Base-by-base conservation (phyloP, 768 basidiomycete genomes). In the Dioszegia crocea region DNA sequence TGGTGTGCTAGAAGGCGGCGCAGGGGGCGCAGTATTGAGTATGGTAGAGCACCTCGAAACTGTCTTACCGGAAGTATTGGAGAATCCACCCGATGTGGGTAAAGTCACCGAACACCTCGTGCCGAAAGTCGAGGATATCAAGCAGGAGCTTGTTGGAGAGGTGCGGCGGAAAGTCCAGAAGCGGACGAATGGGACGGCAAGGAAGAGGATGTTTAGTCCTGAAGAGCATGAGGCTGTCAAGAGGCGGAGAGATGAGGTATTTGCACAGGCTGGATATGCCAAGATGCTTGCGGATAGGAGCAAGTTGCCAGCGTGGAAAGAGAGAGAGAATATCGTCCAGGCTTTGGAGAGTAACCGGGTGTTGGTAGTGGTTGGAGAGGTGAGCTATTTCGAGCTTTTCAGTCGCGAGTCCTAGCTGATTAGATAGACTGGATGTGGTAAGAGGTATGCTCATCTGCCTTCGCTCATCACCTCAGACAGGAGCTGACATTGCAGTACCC, bases 361-460 rank as follows among this genome's bases (percentile, higher is more conserved):
- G 2, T 82, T 92, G 0, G 83, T 97, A 0, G 86, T 96, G 0
- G 88, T 93, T 4, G 93, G 93, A 43, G 92, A 94, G 89, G 88
- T 88, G 33, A 63, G 79, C 49, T 10, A 17, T 16, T 41, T 26
- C 49, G 39, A 36, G 49, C 12, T 16, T 12, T 17, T n/a, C 5
- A 50, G 27, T n/a, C 38, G 30, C 24, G 29, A 3, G 16, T 38
- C 39, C 60, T 14, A 38, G 49, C 41, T 51, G 27, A 31, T 21
- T 38, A 21, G 16, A 48, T 21, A 77, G 58, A 60, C 68, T 83
- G 88, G 92, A 48, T 90, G 87, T 50, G 92, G 92, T 26, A 97
- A 97, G 77, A 68, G 48, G 51, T 53, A 19, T 8, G 26, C 4
- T 19, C 19, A 11, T 17, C 4, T 24, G 11, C 14, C 16, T 17